Conservation (phyloP, 208 protist species). For the Wallacemonas sp. region DNA sequence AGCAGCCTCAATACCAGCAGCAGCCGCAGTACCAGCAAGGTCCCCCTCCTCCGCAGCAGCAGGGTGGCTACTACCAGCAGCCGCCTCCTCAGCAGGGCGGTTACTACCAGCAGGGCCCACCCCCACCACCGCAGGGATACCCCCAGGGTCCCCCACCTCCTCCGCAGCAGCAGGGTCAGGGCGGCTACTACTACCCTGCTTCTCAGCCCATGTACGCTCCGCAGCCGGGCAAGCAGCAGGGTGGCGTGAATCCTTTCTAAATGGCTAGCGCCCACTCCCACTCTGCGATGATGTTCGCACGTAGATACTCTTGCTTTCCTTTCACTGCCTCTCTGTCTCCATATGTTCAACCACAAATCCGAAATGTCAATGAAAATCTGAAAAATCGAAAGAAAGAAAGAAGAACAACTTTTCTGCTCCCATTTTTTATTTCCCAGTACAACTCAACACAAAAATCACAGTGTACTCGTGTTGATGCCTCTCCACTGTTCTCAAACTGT, state of each 20-base stretch:
- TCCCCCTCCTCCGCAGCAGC: slow-evolving; percentile 14
- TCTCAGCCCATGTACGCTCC: slow-evolving; percentile 14
- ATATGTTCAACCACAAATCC: too few relatives aligned
- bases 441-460: too few relatives aligned
- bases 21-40: slow-evolving; percentile 15
- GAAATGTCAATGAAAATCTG: too few relatives aligned
- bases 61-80: slow-evolving; percentile 8
- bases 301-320: slow-evolving; percentile 1
- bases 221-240: neutral
- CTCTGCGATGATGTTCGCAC: too few relatives aligned
- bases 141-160: neutral
- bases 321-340: too few relatives aligned
- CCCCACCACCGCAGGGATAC: slow-evolving; percentile 5
- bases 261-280: neutral
- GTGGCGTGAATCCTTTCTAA: slow-evolving; percentile 10
- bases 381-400: too few relatives aligned
- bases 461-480: too few relatives aligned
- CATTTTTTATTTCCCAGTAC: too few relatives aligned
- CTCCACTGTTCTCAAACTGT: too few relatives aligned
- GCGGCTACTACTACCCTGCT: slow-evolving; percentile 10
- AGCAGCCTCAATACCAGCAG: neutral
- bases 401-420: too few relatives aligned
- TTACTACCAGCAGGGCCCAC: slow-evolving; percentile 7
- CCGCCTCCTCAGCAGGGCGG: slow-evolving; percentile 6
- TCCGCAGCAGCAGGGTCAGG: slow-evolving; percentile 22